Evolutionary conservation across 257 asterid species (phyloP).

Genomic region (Salvia splendens): DNA sequence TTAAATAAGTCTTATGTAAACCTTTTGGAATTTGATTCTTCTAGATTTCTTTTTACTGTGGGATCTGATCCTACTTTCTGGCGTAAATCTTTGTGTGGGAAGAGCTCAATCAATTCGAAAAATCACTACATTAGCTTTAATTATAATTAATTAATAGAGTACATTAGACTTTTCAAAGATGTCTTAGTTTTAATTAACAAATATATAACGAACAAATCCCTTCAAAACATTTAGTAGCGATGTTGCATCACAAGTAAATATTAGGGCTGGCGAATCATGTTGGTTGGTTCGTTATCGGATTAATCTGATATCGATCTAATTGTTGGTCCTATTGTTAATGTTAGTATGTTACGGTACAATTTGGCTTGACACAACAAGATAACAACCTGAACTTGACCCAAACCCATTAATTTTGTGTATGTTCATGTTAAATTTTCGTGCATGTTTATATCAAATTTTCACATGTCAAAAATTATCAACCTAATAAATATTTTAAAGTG

Average conservation of each 20-base stretch:
- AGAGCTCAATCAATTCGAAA: background rate
- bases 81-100: too few species aligned
- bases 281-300: too few species aligned
- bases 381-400: too few species aligned
- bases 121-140: background rate
- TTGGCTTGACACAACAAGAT: too few species aligned
- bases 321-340: too few species aligned
- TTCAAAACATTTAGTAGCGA: background rate
- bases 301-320: too few species aligned
- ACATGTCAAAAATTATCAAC: too few species aligned
- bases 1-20: background rate
- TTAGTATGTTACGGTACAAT: too few species aligned
- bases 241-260: background rate
- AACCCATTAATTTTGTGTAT: too few species aligned
- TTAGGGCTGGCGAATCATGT: background rate
- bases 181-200: background rate
- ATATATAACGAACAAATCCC: background rate
- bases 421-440: too few species aligned
- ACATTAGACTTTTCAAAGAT: background rate
- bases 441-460: too few species aligned
- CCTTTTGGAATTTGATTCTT: conserved; percentile 42
- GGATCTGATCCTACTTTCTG: conserved; percentile 39
- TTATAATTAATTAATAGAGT: background rate
- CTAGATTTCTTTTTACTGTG: conserved; percentile 18
- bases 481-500: background rate